Base-by-base conservation (phyloP, 305 asterid species). In the Ilex paraguariensis region DNA sequence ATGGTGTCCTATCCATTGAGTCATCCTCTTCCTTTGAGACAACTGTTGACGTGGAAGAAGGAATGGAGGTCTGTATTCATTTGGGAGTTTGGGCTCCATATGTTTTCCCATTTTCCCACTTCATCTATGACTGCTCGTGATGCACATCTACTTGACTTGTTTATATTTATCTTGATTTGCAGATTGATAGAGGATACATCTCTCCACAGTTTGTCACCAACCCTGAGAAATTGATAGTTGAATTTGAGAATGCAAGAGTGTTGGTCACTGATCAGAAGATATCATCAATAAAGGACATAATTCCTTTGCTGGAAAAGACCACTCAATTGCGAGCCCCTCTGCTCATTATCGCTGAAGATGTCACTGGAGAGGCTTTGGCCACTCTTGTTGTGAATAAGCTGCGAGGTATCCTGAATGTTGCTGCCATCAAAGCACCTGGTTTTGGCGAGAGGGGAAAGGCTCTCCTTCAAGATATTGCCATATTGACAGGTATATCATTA, bases 1-100 rank as follows among this genome's bases (percentile, higher is more conserved):
- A 93, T 78, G 99, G 99, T 72, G 99, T 93, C 58, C 70, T 93
- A 56, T 93, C 99, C 60, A 93, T 93, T 7, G 99, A 93, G 80
- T 93, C 99, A 32, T 93, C 99, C 5, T 90, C 99, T 57, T 93
- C 99, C 55, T 93, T 93, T 67, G 99, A 93, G 78, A 93, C 99
- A 21, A 84, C 99, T 7, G 95, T 93, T 13, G 96, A 87, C 54
- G 99, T 93, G 50, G 99, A 93, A 84, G 99, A 93, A 67, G 99
- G 99, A 80, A 93, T 90, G 99, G 99, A 90, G 98, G 98, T 93
- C 7, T 6, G 81, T 74, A 6, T 45, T 30, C 54, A 3, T 68
- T 49, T 13, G 10, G 32, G 17, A 40, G 6, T 39, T 62, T 36
- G 42, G 9, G 42, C 9, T 36, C 9, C 42, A 4, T 36, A 8